Base-by-base conservation (phyloP, 768 basidiomycete genomes). In the Agrocybe chaxingu region DNA sequence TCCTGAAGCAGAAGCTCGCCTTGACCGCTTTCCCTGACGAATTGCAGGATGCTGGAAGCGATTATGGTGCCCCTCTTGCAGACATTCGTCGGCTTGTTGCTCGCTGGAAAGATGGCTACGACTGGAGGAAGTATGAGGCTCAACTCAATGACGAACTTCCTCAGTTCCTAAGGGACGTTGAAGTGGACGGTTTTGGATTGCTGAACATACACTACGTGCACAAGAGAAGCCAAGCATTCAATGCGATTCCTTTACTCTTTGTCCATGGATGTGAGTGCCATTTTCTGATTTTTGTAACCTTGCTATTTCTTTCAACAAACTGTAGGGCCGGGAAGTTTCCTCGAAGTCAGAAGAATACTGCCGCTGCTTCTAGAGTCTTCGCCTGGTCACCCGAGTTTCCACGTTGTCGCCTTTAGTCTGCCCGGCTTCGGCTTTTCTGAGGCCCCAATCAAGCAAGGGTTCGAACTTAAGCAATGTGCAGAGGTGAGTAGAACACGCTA, bases 381-480 rank as follows among this genome's bases (percentile, higher is more conserved):
- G 3, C 48, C 67, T 1, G 71, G 74, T 0, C 67, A 76, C 35
- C 81, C 81, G 1, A 74, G 71, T 30, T 84, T 85, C 57, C 84
- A 86, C 49, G 81, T 86, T 16, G 81, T 87, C 1, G 79, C 77
- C 0, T 54, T 77, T 7, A 78, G 81, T 55, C 56, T 86, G 2
- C 84, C 85, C 9, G 81, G 80, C 0, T 86, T 63, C 63, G 85
- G 82, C 0, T 85, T 85, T 61, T 84, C 84, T 0, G 70, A 79
- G 8, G 78, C 73, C 1, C 75, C 79, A 3, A 71, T 57, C 34
- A 80, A 76, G 57, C 70, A 69, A 55, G 81, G 79, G 2, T 84
- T 84, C 47, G 55, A 51, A 3, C 31, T 64, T 1, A 33, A 58
- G 1, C 79, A 84, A 48, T 80, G 75, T 42, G 81, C 81, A 1